Percentiles rank a stretch among this genome's conserved stretches.
Conservation (phyloP, 495 filamentous ascomycete species). For the Neurospora cerealis region DNA sequence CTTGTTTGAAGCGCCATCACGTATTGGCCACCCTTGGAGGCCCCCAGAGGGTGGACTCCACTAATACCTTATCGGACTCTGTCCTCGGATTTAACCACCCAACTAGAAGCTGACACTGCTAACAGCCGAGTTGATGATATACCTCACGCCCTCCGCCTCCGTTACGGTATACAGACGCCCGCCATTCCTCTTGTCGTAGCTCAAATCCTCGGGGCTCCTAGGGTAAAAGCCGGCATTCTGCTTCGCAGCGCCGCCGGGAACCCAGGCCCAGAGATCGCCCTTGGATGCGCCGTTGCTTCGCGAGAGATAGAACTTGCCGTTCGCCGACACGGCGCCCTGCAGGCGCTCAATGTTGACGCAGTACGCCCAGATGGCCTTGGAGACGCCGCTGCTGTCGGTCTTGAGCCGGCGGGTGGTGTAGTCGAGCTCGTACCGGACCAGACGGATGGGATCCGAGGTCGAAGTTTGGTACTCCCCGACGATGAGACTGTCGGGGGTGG, state of each 20-base stretch:
- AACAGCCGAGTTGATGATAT: background rate
- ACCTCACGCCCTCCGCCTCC: background rate
- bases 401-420: constrained; percentile 5
- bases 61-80: too few relatives aligned
- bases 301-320: constrained; percentile 12
- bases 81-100: too few relatives aligned
- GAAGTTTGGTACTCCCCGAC: constrained; percentile 7
- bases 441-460: constrained; percentile 1
- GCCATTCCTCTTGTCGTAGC: constrained; percentile 5
- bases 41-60: too few relatives aligned
- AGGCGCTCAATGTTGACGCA: constrained; percentile 10
- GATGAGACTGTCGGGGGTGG: constrained; percentile 1
- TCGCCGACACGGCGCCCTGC: constrained; percentile 11
- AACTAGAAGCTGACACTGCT: background rate
- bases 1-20: too few relatives aligned
- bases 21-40: too few relatives aligned
- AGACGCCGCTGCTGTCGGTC: background rate
- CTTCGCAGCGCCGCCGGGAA: background rate
- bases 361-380: constrained; percentile 9
- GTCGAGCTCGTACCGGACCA: constrained; percentile 4
- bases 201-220: constrained; percentile 3
- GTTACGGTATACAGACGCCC: constrained; percentile 7
- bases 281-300: constrained; percentile 5
- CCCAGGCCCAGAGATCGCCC: constrained; percentile 10
- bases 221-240: constrained; percentile 2